These are phyloP conservation scores for Rhizodiscina lignyota DNA, from an alignment of 495 filamentous ascomycete species.

Conservation along the genomic window DNA sequence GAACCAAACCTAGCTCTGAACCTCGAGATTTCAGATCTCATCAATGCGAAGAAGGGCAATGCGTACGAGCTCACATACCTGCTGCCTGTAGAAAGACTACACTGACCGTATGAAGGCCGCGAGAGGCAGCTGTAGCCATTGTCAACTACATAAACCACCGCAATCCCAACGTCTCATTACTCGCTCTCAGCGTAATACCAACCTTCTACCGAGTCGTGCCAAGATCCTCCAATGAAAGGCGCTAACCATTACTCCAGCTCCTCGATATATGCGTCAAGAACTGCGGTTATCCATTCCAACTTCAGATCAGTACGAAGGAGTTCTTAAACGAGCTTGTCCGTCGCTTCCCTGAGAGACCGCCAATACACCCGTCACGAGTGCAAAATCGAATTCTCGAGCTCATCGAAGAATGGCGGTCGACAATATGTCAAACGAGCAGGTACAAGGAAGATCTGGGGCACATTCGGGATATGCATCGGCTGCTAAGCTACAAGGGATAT, in stretches of 20 bases:
- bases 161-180: constrained; percentile 83
- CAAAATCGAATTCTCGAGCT: constrained; percentile 87
- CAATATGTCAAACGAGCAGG: constrained; percentile 91
- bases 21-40: constrained; percentile 89
- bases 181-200: constrained; percentile 47
- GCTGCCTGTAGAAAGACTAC: not conserved
- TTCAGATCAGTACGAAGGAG: constrained; percentile 96
- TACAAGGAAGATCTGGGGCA: constrained; percentile 95
- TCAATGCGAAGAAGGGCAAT: constrained; percentile 96
- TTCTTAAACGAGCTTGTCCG: constrained; percentile 97
- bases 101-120: constrained; percentile 37
- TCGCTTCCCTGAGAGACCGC: constrained; percentile 85
- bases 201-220: too few species aligned
- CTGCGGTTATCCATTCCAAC: constrained; percentile 96
- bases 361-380: constrained; percentile 67
- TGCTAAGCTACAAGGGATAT: constrained; percentile 94
- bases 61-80: constrained; percentile 34
- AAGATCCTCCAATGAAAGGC: not conserved
- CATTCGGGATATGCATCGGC: constrained; percentile 93
- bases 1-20: constrained; percentile 93
- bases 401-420: constrained; percentile 96
- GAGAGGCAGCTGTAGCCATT: constrained; percentile 88
- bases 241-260: constrained; percentile 29
- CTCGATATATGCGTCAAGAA: constrained; percentile 99
- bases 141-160: constrained; percentile 91